Evolutionary conservation across 2,329 filamentous ascomycete genomes (phyloP).

Genomic region (Pseudogymnoascus sp.): DNA sequence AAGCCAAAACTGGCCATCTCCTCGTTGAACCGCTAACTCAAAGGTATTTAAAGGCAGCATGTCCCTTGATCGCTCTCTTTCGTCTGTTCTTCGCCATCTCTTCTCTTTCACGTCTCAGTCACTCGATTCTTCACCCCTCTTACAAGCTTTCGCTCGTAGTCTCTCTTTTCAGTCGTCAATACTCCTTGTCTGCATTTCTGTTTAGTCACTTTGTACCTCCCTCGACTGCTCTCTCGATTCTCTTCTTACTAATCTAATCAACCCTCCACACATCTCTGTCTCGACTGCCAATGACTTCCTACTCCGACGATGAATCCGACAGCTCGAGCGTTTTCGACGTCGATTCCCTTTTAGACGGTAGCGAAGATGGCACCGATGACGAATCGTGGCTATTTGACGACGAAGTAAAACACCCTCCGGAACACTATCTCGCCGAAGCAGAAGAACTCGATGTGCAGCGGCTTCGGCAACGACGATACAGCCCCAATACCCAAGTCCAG

Average conservation of each 20-base stretch:
- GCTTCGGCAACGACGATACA: not conserved
- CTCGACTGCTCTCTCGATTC: not conserved
- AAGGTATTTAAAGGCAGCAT: not conserved
- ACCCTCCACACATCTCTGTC: not conserved
- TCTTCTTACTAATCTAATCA: not conserved
- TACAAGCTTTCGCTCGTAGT: not conserved
- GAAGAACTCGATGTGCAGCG: conserved; percentile 11
- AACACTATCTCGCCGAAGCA: conserved; percentile 18
- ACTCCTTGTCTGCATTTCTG: not conserved
- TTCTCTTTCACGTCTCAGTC: not conserved
- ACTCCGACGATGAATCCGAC: conserved; percentile 13
- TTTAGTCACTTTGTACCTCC: not conserved
- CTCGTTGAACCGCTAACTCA: no score
- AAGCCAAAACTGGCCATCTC: no score
- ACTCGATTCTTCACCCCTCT: not conserved
- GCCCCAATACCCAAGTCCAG: not conserved
- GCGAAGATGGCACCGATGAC: not conserved
- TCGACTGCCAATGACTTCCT: not conserved
- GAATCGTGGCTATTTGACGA: conserved; percentile 16
- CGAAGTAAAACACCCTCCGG: conserved; percentile 16
- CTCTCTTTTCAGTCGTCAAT: not conserved
- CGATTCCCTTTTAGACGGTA: conserved; percentile 1
- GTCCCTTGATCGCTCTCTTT: conserved; percentile 2
- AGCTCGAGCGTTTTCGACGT: conserved; percentile 14
- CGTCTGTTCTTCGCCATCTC: not conserved